These are phyloP conservation scores for Phyllachora maydis DNA, from an alignment of 2,329 filamentous ascomycete genomes.

Conservation along the genomic window DNA sequence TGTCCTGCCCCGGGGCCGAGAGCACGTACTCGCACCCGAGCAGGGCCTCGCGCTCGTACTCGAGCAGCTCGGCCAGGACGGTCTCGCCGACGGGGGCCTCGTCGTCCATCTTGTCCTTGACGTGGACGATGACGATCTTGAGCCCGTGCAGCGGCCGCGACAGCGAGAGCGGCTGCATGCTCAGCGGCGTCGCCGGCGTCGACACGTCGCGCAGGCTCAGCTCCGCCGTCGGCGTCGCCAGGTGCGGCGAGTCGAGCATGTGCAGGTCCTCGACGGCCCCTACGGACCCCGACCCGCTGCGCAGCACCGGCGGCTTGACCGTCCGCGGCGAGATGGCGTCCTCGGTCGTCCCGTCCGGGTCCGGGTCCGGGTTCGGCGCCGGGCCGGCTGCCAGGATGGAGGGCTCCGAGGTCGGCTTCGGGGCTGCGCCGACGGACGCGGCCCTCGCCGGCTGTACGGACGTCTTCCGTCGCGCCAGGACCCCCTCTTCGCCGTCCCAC, in stretches of 20 bases:
- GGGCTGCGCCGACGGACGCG: too few species aligned
- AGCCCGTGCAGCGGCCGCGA: constrained; percentile 42
- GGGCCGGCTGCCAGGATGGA: too few species aligned
- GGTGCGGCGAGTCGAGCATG: constrained; percentile 16
- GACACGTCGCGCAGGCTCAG: constrained; percentile 12
- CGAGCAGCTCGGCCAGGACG: constrained; percentile 49
- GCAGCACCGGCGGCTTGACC: constrained; percentile 8
- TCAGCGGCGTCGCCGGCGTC: constrained; percentile 2
- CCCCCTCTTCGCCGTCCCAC: constrained; percentile 20
- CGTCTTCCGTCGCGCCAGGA: too few species aligned
- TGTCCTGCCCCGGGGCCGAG: constrained; percentile 41
- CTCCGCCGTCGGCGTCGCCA: constrained; percentile 25
- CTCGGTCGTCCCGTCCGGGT: constrained; percentile 15
- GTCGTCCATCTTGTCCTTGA: constrained; percentile 72
- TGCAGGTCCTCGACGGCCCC: constrained; percentile 2
- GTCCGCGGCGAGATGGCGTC: constrained; percentile 32
- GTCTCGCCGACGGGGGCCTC: constrained; percentile 39
- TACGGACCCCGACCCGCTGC: constrained; percentile 1
- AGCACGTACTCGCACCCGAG: constrained; percentile 69
- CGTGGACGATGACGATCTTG: constrained; percentile 73
- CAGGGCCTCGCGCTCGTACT: constrained; percentile 40
- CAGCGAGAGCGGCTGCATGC: background rate
- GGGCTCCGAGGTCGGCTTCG: too few species aligned
- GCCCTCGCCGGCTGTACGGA: too few species aligned
- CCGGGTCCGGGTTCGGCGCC: too few species aligned